Evolutionary conservation across 2,329 filamentous ascomycete species (phyloP).

Genomic region (Aspergillus quadricinctus): DNA sequence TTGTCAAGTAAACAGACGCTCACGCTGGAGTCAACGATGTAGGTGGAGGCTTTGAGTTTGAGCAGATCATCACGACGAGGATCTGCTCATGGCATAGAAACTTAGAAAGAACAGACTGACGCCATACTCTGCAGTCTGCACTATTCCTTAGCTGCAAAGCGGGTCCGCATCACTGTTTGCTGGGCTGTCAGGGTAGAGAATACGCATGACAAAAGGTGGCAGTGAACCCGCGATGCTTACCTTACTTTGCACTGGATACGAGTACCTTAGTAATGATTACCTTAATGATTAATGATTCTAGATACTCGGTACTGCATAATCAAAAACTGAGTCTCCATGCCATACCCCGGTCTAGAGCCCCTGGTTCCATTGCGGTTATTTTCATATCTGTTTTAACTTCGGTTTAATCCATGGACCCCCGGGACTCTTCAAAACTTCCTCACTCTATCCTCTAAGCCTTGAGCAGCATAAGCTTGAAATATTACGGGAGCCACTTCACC

Average conservation of each 20-base stretch:
- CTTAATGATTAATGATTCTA: slow-evolving; percentile 1
- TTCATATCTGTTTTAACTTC: background rate
- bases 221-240: background rate
- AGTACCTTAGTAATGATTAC: background rate
- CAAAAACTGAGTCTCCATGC: slow-evolving; percentile 5
- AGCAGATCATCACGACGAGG: background rate
- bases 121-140: too few species aligned
- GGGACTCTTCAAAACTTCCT: slow-evolving; percentile 7
- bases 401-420: background rate
- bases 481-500: background rate
- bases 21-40: background rate
- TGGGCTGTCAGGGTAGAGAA: background rate
- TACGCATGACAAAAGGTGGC: background rate
- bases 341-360: background rate
- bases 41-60: background rate
- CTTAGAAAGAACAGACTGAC: background rate
- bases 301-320: too few species aligned
- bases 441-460: background rate
- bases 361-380: slow-evolving; percentile 4
- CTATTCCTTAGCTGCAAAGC: background rate
- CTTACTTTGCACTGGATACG: background rate
- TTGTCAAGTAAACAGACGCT: background rate
- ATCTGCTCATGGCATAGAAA: background rate
- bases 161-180: background rate
- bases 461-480: background rate